Evolutionary conservation across 2,329 filamentous ascomycete species (phyloP), one percentile per base, ranked within the genome.

Genomic region (Allantophomopsis lycopodina): DNA sequence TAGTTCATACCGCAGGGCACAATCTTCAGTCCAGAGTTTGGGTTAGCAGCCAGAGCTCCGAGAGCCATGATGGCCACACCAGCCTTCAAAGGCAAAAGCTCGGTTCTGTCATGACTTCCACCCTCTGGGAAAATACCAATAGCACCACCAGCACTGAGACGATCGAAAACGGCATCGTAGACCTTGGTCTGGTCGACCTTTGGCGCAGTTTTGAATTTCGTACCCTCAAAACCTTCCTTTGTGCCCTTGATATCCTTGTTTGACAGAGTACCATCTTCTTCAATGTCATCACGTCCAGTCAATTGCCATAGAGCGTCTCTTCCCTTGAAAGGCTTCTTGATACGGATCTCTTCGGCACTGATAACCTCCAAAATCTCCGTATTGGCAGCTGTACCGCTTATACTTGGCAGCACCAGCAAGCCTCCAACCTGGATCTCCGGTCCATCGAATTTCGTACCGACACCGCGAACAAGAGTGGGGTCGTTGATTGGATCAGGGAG

Each of bases 1-100:
- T 98, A 98, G 61, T 98, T 98, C 89, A 98, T 95, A 51, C 89
- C 89, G 38, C 91, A 88, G 3, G 91, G 91, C 17, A 98, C 85
- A 51, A 98, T 95, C 60, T 88, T 93, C 45, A 98, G 67, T 21
- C 84, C 86, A 55, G 85, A 94, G 47, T 89, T 71, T 2, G 88
- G 88, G 45, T 88, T 77, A 41, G 86, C 79, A 5, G 84, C 86
- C 38, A 96, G 68, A 1, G 91, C 82, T 32, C 89, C 89, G 30
- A 98, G 72, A 11, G 89, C 91, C 89, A 98, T 98, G 55, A 98
- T 91, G 42, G 91, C 91, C 44, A 98, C 86, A 58, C 89, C 89
- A 51, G 91, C 89, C 70, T 96, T 96, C 46, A 96, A 68, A 16
- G 91, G 89, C 33, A 96, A 69, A 35, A 96, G 69, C 55, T 94